Conservation (phyloP, 768 basidiomycete genomes). For the Hygrophorus russula region DNA sequence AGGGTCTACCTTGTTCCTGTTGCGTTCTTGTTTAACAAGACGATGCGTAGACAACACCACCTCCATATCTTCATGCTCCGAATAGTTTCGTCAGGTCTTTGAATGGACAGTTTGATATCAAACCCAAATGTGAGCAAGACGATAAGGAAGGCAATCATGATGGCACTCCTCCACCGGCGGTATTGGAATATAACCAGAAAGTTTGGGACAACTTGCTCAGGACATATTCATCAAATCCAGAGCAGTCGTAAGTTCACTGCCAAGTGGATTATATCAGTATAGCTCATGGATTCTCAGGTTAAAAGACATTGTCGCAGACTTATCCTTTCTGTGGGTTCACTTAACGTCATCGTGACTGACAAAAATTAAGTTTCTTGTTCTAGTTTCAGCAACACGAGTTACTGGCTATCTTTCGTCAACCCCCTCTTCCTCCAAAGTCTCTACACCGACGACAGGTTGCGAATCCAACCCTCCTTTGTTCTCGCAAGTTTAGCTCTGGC, state of each 20-base stretch:
- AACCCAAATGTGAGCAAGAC: background rate
- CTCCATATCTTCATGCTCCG: too few relatives aligned
- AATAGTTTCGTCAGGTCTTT: too few relatives aligned
- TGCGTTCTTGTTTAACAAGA: too few relatives aligned
- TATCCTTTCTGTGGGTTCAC: slow-evolving; percentile 38
- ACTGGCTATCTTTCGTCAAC: slow-evolving; percentile 64
- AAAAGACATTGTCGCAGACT: slow-evolving; percentile 36
- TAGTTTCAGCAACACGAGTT: slow-evolving; percentile 54
- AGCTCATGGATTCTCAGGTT: slow-evolving; percentile 20
- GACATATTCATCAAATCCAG: slow-evolving; percentile 12
- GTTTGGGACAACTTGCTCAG: slow-evolving; percentile 28
- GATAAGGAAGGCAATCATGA: slow-evolving; percentile 21
- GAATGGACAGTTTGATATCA: too few relatives aligned
- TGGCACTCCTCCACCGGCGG: slow-evolving; percentile 21
- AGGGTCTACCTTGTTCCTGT: too few relatives aligned
- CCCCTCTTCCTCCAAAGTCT: slow-evolving; percentile 42
- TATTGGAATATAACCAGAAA: slow-evolving; percentile 23
- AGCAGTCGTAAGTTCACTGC: slow-evolving; percentile 18
- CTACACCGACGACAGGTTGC: slow-evolving; percentile 36
- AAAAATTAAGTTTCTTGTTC: too few relatives aligned
- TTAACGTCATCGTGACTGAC: too few relatives aligned
- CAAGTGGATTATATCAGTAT: background rate
- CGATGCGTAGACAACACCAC: too few relatives aligned
- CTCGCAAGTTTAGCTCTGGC: slow-evolving; percentile 60
- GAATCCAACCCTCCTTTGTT: slow-evolving; percentile 63